A percentile compares a stretch with the other conserved stretches of the same genome.
Conservation (phyloP, 441 rosid genomes). For the Syzygium syzygioides region DNA sequence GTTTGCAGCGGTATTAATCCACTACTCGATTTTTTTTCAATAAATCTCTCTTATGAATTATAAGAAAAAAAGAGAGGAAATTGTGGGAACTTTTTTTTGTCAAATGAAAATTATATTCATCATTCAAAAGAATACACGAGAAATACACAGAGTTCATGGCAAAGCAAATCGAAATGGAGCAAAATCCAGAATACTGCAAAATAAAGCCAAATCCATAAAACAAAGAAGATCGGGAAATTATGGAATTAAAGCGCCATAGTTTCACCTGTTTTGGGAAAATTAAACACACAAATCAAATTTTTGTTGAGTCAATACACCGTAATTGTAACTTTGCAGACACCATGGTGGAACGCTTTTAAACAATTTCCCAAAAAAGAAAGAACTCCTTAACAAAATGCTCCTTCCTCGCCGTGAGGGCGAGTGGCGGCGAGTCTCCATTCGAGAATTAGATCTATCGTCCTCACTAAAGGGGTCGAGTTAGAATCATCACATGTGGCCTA, state of each 20-base stretch:
- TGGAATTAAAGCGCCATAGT: too few species aligned
- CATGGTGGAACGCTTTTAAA: neutral
- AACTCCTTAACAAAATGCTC: neutral
- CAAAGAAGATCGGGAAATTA: too few species aligned
- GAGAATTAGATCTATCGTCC: neutral
- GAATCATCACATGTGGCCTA: neutral
- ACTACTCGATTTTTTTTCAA: neutral
- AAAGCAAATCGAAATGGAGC: too few species aligned
- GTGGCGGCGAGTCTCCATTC: neutral
- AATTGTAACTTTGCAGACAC: neutral
- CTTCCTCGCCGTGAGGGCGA: fast-evolving
- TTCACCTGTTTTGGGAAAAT: neutral
- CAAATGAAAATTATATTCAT: too few species aligned
- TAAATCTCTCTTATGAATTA: neutral
- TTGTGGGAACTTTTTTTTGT: too few species aligned
- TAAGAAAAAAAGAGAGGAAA: too few species aligned
- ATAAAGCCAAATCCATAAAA: too few species aligned
- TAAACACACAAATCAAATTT: neutral
- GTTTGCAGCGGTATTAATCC: neutral
- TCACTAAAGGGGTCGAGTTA: neutral
- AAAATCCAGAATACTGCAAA: too few species aligned
- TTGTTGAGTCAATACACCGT: neutral
- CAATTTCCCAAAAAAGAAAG: neutral
- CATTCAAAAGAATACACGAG: too few species aligned
- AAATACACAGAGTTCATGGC: too few species aligned